phyloP scores from a whole-genome alignment of 202 grass and related monocot genomes.

The Musa balbisiana region DNA sequence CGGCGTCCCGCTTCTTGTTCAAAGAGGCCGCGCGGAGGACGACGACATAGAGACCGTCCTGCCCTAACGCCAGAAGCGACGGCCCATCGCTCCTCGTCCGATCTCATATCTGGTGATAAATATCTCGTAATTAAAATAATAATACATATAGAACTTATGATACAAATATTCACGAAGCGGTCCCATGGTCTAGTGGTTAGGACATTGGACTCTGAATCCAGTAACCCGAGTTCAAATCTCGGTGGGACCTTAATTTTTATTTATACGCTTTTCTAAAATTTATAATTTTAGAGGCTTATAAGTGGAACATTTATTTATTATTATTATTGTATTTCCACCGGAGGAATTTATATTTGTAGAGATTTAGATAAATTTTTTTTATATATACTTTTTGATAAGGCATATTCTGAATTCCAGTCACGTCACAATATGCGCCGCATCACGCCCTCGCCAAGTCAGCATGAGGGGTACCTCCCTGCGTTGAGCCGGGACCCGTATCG shows the following conservation, averaged over 20 bases:
- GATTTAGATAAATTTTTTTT: too few species aligned
- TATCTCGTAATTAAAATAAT: background rate
- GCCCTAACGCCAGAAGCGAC: background rate
- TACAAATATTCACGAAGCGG: background rate
- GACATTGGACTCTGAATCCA: constrained; percentile 5
- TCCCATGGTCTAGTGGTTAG: constrained; percentile 3
- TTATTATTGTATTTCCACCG: too few species aligned
- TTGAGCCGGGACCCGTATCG: too few species aligned
- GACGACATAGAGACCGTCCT: background rate
- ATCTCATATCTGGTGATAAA: accelerated
- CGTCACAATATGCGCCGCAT: too few species aligned
- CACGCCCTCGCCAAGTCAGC: too few species aligned
- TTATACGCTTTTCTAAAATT: background rate
- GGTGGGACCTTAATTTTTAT: background rate
- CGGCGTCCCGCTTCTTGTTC: constrained; percentile 53
- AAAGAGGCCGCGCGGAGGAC: background rate
- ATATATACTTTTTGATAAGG: too few species aligned
- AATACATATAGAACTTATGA: background rate
- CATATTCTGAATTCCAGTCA: too few species aligned
- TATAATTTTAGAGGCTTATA: background rate
- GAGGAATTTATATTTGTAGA: too few species aligned
- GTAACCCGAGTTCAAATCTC: constrained; percentile 2
- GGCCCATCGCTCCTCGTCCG: background rate
- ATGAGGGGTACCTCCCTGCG: too few species aligned
- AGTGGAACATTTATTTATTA: too few species aligned